Evolutionary conservation across 139 green algal species (phyloP).

Genomic region (Tetratostichococcus sp.): DNA sequence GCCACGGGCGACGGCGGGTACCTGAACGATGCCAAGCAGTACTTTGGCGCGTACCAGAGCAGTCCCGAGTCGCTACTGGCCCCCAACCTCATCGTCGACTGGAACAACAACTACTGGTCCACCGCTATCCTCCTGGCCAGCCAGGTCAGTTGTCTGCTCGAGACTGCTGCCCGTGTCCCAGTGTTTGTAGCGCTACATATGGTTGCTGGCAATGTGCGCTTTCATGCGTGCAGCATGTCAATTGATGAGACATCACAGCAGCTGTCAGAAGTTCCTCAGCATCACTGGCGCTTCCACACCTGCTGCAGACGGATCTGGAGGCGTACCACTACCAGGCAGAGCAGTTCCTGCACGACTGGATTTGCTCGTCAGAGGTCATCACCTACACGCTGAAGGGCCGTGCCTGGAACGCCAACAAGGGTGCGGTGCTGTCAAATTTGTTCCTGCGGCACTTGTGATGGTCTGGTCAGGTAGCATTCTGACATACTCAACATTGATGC

Average conservation of each 20-base stretch:
- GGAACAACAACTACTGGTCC: constrained; percentile 55
- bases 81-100: constrained; percentile 39
- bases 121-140: constrained; percentile 49
- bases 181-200: too few relatives aligned
- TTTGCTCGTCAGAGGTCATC: constrained; percentile 29
- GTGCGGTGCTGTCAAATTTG: too few relatives aligned
- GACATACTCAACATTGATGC: too few relatives aligned
- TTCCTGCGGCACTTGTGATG: too few relatives aligned
- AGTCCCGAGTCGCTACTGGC: constrained; percentile 20
- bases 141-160: too few relatives aligned
- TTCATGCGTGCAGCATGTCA: too few relatives aligned
- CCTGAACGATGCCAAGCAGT: background rate
- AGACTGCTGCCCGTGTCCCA: too few relatives aligned
- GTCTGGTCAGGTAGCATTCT: too few relatives aligned
- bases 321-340: background rate
- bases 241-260: too few relatives aligned
- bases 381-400: constrained; percentile 44
- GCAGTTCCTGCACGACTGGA: constrained; percentile 40
- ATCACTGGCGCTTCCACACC: too few relatives aligned
- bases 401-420: constrained; percentile 36
- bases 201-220: too few relatives aligned
- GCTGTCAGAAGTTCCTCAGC: too few relatives aligned
- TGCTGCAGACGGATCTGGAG: background rate
- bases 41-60: background rate
- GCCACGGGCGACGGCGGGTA: background rate